Conservation (phyloP, 83 land plant species). For the Isoetes engelmannii region DNA sequence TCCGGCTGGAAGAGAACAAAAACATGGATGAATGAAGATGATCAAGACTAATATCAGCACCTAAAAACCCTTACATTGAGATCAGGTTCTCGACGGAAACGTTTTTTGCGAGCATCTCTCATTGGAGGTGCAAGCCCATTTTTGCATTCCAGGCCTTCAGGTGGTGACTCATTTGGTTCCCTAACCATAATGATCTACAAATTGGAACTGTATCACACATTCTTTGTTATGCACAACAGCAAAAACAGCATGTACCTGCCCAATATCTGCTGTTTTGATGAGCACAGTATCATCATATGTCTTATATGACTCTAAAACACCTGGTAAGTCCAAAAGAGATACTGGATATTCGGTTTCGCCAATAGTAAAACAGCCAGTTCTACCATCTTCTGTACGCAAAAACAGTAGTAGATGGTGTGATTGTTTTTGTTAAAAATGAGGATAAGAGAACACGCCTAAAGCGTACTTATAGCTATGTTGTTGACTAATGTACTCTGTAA, state of each 20-base stretch:
- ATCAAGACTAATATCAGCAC: not conserved
- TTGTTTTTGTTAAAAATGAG: too few relatives aligned
- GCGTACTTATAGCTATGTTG: too few relatives aligned
- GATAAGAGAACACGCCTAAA: too few relatives aligned
- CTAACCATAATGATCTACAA: not conserved
- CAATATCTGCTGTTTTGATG: slow-evolving; percentile 3
- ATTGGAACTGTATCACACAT: not conserved
- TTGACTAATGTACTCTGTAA: too few relatives aligned
- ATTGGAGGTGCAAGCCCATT: not conserved
- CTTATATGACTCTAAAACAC: not conserved
- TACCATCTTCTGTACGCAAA: not conserved
- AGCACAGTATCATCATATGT: slow-evolving; percentile 1
- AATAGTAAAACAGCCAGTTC: not conserved
- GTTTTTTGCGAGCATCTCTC: not conserved
- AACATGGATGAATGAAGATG: not conserved
- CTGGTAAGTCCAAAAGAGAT: not conserved
- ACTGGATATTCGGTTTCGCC: not conserved
- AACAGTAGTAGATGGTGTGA: not conserved
- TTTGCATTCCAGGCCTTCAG: not conserved
- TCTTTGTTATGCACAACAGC: not conserved
- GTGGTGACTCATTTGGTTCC: not conserved
- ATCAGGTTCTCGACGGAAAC: not conserved
- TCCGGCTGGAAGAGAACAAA: not conserved
- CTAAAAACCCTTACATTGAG: not conserved
- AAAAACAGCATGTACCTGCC: not conserved